A percentile compares a stretch with the other conserved stretches of the same genome.
Evolutionary conservation across 1,284 basidiomycete species (phyloP).

Genomic region (Tilletia walkeri): DNA sequence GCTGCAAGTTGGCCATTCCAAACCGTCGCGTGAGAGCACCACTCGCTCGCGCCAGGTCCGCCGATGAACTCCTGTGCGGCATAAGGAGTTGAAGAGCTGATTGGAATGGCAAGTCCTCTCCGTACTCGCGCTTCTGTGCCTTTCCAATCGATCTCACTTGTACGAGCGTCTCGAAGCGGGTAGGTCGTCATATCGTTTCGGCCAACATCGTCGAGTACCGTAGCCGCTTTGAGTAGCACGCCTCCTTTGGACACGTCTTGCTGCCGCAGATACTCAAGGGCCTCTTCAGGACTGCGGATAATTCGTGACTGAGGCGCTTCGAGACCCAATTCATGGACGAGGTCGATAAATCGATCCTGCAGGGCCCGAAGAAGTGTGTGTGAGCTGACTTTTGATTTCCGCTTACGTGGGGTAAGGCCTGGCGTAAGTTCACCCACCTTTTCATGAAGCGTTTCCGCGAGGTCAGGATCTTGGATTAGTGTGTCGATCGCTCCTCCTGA

Average conservation of each 20-base stretch:
- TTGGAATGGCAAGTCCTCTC: slow-evolving; percentile 34
- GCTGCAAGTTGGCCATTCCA: slow-evolving; percentile 56
- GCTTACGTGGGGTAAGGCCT: not conserved
- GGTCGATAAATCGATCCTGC: slow-evolving; percentile 45
- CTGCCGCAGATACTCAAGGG: slow-evolving; percentile 45
- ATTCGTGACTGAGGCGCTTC: slow-evolving; percentile 53
- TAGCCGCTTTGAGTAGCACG: slow-evolving; percentile 55
- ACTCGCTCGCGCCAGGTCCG: slow-evolving; percentile 53
- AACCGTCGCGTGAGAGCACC: slow-evolving; percentile 59
- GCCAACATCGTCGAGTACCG: slow-evolving; percentile 56
- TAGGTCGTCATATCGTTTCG: slow-evolving; percentile 58
- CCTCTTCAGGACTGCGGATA: slow-evolving; percentile 53
- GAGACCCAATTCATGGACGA: slow-evolving; percentile 55
- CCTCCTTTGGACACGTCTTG: slow-evolving; percentile 23
- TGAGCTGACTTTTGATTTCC: not conserved
- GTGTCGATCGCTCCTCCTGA: slow-evolving; percentile 44
- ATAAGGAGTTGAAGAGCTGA: slow-evolving; percentile 40
- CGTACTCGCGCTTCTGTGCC: slow-evolving; percentile 29
- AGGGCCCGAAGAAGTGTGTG: too few species aligned
- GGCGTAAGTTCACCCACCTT: slow-evolving; percentile 35
- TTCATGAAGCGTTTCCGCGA: slow-evolving; percentile 57
- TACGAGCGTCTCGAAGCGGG: slow-evolving; percentile 36
- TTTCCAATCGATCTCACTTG: slow-evolving; percentile 28
- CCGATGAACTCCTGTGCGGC: slow-evolving; percentile 52
- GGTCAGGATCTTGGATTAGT: slow-evolving; percentile 57